Conservation (phyloP, 2,329 filamentous ascomycete genomes). For the Aspergillus piperis region DNA sequence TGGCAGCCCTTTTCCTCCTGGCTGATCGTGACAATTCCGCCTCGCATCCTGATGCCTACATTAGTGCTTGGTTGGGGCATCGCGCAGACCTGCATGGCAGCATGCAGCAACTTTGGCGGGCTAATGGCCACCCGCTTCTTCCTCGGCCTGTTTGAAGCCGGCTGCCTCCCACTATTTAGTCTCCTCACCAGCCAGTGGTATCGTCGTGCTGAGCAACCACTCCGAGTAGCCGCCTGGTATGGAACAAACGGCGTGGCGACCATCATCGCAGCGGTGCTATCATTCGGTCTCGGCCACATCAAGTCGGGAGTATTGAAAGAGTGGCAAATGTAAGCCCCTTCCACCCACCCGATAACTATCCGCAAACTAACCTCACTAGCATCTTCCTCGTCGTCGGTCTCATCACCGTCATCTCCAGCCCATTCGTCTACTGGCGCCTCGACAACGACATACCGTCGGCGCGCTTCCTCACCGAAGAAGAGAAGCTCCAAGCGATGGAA, state of each 20-base stretch:
- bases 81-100: slow-evolving; percentile 51
- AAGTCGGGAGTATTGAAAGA: slow-evolving; percentile 43
- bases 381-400: slow-evolving; percentile 65
- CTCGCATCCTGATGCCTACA: slow-evolving; percentile 59
- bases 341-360: too few species aligned
- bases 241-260: slow-evolving; percentile 61
- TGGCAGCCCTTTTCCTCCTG: slow-evolving; percentile 63
- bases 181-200: slow-evolving; percentile 52
- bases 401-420: slow-evolving; percentile 60
- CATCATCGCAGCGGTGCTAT: slow-evolving; percentile 58
- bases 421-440: slow-evolving; percentile 61
- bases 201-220: slow-evolving; percentile 59
- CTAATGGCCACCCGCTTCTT: slow-evolving; percentile 55
- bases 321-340: slow-evolving; percentile 52
- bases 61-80: slow-evolving; percentile 53
- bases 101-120: slow-evolving; percentile 48
- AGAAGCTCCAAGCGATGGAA: slow-evolving; percentile 51
- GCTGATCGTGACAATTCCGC: slow-evolving; percentile 63
- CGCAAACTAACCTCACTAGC: slow-evolving; percentile 20
- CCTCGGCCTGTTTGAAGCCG: slow-evolving; percentile 56
- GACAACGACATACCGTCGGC: slow-evolving; percentile 59
- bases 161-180: slow-evolving; percentile 49
- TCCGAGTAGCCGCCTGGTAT: slow-evolving; percentile 68
- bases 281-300: slow-evolving; percentile 61
- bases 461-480: slow-evolving; percentile 50